These are phyloP conservation scores for Apiospora aurea DNA, from an alignment of 2,329 filamentous ascomycete species.

Conservation along the genomic window DNA sequence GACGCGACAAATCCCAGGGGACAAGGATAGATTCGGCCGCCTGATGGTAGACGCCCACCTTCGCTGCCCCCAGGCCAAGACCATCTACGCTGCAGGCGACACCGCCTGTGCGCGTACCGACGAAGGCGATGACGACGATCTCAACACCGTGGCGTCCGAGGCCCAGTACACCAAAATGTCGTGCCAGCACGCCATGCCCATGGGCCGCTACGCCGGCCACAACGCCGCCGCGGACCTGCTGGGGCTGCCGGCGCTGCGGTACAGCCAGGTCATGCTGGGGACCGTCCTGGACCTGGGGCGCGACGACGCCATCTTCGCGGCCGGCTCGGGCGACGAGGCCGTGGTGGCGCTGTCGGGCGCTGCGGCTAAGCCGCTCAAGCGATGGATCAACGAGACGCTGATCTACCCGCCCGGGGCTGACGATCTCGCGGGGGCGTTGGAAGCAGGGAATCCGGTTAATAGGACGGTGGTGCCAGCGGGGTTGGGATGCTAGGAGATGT, in stretches of 20 bases:
- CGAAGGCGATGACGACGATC: slow-evolving; percentile 36
- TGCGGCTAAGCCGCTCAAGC: slow-evolving; percentile 43
- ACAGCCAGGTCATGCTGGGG: slow-evolving; percentile 41
- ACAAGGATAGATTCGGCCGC: slow-evolving; percentile 40
- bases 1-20: slow-evolving; percentile 42
- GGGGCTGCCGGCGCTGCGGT: slow-evolving; percentile 33
- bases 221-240: slow-evolving; percentile 46
- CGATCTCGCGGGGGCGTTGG: slow-evolving; percentile 33
- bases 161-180: slow-evolving; percentile 38
- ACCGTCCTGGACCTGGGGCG: slow-evolving; percentile 47
- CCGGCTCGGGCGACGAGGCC: slow-evolving; percentile 42
- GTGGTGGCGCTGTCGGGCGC: slow-evolving; percentile 37
- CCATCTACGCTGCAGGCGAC: slow-evolving; percentile 46
- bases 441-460: slow-evolving; percentile 34
- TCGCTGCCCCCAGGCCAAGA: slow-evolving; percentile 32
- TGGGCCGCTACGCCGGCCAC: slow-evolving; percentile 45
- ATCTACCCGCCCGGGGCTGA: slow-evolving; percentile 43
- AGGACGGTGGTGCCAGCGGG: not conserved
- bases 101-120: slow-evolving; percentile 39
- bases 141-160: slow-evolving; percentile 23
- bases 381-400: slow-evolving; percentile 42
- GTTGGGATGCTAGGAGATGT: not conserved
- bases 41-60: slow-evolving; percentile 41
- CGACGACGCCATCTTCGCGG: slow-evolving; percentile 39
- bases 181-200: slow-evolving; percentile 47